These are phyloP conservation scores for Bretschneidera sinensis DNA, from an alignment of 345 rosid genomes.

Conservation along the genomic window DNA sequence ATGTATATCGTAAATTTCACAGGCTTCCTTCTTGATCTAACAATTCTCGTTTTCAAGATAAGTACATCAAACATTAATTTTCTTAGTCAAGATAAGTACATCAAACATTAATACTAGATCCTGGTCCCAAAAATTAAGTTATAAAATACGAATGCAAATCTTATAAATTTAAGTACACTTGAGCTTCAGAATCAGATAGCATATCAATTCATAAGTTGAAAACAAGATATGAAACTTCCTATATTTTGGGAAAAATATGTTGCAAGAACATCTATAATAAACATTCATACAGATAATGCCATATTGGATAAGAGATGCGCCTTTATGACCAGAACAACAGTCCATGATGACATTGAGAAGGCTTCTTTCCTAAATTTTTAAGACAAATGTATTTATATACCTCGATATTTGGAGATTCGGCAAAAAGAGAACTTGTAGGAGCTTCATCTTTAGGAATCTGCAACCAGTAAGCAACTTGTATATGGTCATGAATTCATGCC, in stretches of 20 bases:
- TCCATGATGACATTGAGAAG: background rate
- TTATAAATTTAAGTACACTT: too few species aligned
- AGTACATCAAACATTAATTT: too few species aligned
- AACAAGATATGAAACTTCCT: background rate
- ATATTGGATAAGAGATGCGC: conserved; percentile 5
- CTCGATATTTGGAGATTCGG: conserved; percentile 41
- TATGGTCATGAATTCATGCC: conserved; percentile 28
- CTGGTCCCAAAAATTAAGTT: too few species aligned
- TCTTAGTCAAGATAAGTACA: too few species aligned
- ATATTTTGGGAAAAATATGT: background rate
- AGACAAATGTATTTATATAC: conserved; percentile 23
- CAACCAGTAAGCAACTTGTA: conserved; percentile 27
- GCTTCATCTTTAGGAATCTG: conserved; percentile 50
- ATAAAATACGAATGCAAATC: too few species aligned
- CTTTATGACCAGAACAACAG: conserved; percentile 3
- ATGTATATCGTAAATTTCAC: too few species aligned
- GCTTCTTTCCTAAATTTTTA: background rate
- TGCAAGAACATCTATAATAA: background rate
- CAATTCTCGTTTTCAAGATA: too few species aligned
- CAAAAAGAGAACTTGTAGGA: conserved; percentile 28
- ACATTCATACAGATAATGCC: background rate
- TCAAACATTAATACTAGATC: too few species aligned
- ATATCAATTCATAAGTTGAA: too few species aligned
- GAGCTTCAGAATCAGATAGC: too few species aligned
- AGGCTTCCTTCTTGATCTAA: too few species aligned